Percentiles rank a stretch among this genome's conserved stretches.
Conservation (phyloP, 805 yeast genomes). For the Tetrapisispora taiwanensis region DNA sequence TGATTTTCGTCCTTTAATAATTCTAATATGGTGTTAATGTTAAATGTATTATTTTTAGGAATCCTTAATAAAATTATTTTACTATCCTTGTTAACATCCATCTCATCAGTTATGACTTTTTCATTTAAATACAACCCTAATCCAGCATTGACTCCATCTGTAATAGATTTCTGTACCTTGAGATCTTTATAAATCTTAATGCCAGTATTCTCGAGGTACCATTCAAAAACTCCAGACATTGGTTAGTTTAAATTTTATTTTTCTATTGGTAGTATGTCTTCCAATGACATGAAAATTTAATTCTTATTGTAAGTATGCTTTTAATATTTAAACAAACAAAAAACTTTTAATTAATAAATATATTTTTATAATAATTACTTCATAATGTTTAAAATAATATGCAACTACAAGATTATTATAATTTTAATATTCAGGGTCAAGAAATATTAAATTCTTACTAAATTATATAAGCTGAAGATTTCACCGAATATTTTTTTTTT, state of each 20-base stretch:
- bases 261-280: too few species aligned
- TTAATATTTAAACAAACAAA: too few species aligned
- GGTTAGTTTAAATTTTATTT: not conserved
- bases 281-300: too few species aligned
- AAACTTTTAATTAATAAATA: too few species aligned
- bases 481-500: too few species aligned
- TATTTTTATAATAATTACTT: too few species aligned
- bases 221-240: not conserved
- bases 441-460: too few species aligned
- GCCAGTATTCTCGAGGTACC: not conserved
- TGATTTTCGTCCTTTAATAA: constrained; percentile 15
- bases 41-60: constrained; percentile 27
- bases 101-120: not conserved
- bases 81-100: constrained; percentile 4
- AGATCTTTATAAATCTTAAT: not conserved
- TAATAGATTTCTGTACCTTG: not conserved
- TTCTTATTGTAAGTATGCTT: too few species aligned
- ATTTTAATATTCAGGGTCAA: too few species aligned
- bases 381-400: too few species aligned
- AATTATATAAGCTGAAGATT: too few species aligned
- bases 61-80: constrained; percentile 32
- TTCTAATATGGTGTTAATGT: constrained; percentile 22
- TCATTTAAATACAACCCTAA: constrained; percentile 14
- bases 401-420: too few species aligned
- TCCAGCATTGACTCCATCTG: constrained; percentile 28